Evolutionary conservation across 495 filamentous ascomycete species (phyloP), one percentile per base, ranked within the genome.

Genomic region (Daldinia concentrica): DNA sequence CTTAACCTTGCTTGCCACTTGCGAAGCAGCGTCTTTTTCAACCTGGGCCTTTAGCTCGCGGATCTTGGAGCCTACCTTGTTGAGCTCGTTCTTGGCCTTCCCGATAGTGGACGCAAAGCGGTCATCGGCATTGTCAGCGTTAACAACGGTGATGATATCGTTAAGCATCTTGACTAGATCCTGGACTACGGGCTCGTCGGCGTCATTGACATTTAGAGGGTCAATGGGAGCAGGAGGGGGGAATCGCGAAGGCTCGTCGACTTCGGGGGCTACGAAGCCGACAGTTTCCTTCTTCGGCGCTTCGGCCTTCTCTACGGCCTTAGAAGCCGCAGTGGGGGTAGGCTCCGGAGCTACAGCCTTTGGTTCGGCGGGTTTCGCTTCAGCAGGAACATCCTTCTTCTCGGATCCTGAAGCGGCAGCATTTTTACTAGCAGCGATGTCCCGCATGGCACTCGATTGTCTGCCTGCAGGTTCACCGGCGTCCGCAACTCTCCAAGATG

Each of bases 91-190:
- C 84, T 97, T 97, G 56, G 94, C 95, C 81, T 93, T 91, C 43
- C 85, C 79, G 58, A 99, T 88, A 3, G 93, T 90, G 19, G 85
- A 82, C 37, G 85, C 87, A 80, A 94, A 97, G 78, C 90, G 93
- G 69, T 83, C 81, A 60, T 88, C 86, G 58, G 87, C 83, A 62
- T 91, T 88, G 73, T 97, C 94, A 60, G 91, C 89, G 78, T 97
- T 97, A 62, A 98, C 89, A 32, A 95, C 91, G 1, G 91, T 89
- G 77, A 99, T 97, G 77, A 99, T 91, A 79, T 95, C 92, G 80
- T 99, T 99, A 70, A 98, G 85, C 76, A 95, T 93, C 82, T 92
- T 95, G 61, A 95, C 91, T n/a, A 99, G 83, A 76, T 98, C 92
- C 80, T 97, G 93, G 4, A 98, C 92, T 24, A 97, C 83, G 4